These are phyloP conservation scores for Zea mays DNA, from an alignment of 176 grass and related monocot genomes.

Conservation along the genomic window DNA sequence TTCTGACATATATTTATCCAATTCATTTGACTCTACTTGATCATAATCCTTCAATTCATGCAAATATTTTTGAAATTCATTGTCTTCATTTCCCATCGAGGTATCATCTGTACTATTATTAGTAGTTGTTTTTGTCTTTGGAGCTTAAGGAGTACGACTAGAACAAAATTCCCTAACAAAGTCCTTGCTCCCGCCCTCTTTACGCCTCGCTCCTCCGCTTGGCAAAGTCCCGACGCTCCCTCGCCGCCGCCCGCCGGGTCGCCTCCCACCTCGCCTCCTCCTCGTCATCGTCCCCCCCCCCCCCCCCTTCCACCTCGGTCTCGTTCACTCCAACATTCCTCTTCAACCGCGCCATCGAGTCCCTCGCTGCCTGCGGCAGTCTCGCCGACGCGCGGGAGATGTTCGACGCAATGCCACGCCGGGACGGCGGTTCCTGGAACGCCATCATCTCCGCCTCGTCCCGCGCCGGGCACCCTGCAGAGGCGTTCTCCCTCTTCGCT, in stretches of 20 bases:
- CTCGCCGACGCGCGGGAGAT: slow-evolving; percentile 59
- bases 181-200: slow-evolving; percentile 31
- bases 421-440: slow-evolving; percentile 91
- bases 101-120: too few relatives aligned
- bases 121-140: too few relatives aligned
- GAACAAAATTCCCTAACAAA: too few relatives aligned
- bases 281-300: background rate
- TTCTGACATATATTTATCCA: too few relatives aligned
- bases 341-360: slow-evolving; percentile 76
- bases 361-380: slow-evolving; percentile 52
- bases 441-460: slow-evolving; percentile 65
- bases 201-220: slow-evolving; percentile 45
- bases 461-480: slow-evolving; percentile 7
- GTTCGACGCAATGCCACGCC: slow-evolving; percentile 83
- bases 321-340: slow-evolving; percentile 46
- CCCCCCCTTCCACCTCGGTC: background rate
- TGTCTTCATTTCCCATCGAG: too few relatives aligned
- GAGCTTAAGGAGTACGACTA: too few relatives aligned
- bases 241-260: slow-evolving; percentile 57
- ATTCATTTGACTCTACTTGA: too few relatives aligned
- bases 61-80: too few relatives aligned
- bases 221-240: slow-evolving; percentile 34
- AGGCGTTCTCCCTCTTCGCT: slow-evolving; percentile 51
- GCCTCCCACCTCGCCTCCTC: slow-evolving; percentile 39
- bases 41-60: too few relatives aligned